Evolutionary conservation across 2,329 filamentous ascomycete species (phyloP).

Genomic region (Aspergillus caelatus): DNA sequence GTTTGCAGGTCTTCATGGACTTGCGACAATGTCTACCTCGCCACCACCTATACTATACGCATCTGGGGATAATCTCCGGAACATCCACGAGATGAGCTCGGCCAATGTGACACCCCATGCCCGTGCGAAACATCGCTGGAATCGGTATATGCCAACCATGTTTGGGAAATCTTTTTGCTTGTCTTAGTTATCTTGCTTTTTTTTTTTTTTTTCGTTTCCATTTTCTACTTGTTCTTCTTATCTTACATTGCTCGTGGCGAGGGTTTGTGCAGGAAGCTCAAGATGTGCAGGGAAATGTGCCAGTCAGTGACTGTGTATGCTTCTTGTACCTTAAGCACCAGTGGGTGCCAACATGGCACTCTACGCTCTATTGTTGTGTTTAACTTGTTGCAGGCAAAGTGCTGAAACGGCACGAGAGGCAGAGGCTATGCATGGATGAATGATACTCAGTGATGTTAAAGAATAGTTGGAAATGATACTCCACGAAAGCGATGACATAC

Average conservation of each 20-base stretch:
- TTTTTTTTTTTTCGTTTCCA: not conserved
- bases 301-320: not conserved
- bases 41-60: slow-evolving; percentile 7
- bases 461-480: not conserved
- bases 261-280: not conserved
- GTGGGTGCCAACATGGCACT: not conserved
- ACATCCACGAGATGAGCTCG: not conserved
- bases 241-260: not conserved
- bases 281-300: not conserved
- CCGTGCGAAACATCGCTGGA: not conserved
- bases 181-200: slow-evolving; percentile 2
- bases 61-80: not conserved
- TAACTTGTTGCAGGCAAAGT: not conserved
- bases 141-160: slow-evolving; percentile 10
- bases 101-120: slow-evolving; percentile 1
- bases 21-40: not conserved
- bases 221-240: not conserved
- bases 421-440: not conserved
- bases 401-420: not conserved
- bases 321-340: not conserved
- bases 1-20: not conserved
- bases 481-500: not conserved
- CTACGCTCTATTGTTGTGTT: not conserved
- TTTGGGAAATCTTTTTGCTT: slow-evolving; percentile 9
- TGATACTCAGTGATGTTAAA: not conserved